Conservation (phyloP, 2,329 filamentous ascomycete genomes). For the Akanthomyces lecanii region DNA sequence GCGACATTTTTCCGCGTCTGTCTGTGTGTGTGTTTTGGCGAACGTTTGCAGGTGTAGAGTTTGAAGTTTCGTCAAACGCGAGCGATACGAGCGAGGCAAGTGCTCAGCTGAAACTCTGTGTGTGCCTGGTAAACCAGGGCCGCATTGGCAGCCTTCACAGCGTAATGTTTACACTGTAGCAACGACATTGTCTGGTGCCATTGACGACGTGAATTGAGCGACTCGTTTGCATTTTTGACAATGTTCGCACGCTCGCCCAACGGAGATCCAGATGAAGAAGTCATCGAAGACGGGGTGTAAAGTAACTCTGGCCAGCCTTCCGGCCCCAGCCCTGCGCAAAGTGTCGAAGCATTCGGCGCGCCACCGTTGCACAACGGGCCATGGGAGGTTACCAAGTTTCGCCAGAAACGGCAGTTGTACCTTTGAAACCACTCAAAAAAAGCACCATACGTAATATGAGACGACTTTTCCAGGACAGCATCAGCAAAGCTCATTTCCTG, state of each 20-base stretch:
- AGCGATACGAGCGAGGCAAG: background rate
- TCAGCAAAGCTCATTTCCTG: background rate
- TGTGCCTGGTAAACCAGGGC: background rate
- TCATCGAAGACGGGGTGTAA: no score
- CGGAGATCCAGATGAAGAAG: no score
- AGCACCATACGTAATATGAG: background rate
- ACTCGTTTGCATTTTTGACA: no score
- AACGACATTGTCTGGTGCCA: background rate
- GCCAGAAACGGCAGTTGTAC: no score
- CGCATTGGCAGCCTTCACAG: background rate
- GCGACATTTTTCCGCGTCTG: background rate
- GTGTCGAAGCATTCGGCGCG: no score
- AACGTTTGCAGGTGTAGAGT: background rate
- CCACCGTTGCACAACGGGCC: no score
- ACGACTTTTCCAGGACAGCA: background rate
- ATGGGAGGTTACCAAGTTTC: no score
- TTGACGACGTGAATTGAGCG: background rate
- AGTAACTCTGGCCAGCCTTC: background rate
- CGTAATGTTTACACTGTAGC: background rate
- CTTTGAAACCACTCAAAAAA: background rate
- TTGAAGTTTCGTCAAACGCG: background rate
- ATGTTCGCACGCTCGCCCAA: no score
- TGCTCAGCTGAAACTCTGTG: background rate
- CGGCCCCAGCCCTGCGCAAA: background rate
- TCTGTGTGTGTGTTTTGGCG: background rate